phyloP scores from a whole-genome alignment of 1,284 basidiomycete genomes.

The Inonotus hispidus region DNA sequence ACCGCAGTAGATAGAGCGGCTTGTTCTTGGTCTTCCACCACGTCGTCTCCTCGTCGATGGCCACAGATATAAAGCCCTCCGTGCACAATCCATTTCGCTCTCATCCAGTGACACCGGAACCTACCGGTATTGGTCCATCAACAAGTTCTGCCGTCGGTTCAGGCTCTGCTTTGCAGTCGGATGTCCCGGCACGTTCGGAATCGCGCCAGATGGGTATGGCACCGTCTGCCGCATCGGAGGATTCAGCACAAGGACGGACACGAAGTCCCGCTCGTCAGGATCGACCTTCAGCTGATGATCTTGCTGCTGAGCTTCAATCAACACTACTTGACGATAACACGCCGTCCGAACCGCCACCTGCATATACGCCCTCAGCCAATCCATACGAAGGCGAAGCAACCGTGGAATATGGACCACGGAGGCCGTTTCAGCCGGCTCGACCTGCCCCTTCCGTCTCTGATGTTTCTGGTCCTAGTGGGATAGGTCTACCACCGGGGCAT shows the following conservation, averaged over 20 bases:
- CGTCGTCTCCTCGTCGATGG: neutral
- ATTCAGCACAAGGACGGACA: neutral
- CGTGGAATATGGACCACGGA: constrained; percentile 51
- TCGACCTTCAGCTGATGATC: neutral
- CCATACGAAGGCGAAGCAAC: constrained; percentile 50
- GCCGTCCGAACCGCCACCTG: constrained; percentile 52
- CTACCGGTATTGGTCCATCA: constrained; percentile 21
- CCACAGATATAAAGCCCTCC: constrained; percentile 7
- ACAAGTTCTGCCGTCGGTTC: neutral
- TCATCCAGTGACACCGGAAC: constrained; percentile 23
- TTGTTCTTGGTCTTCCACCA: neutral
- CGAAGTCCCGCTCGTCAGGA: neutral
- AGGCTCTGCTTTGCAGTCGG: constrained; percentile 4
- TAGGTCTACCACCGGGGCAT: neutral
- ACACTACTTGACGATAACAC: constrained; percentile 3
- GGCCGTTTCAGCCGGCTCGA: constrained; percentile 53
- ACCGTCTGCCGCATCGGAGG: neutral
- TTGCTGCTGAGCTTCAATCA: constrained; percentile 15
- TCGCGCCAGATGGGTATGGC: neutral
- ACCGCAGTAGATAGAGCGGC: neutral
- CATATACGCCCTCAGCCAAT: constrained; percentile 56
- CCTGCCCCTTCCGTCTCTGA: constrained; percentile 21
- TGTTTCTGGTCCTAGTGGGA: constrained; percentile 3
- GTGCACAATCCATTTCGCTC: constrained; percentile 31
- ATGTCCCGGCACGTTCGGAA: constrained; percentile 1